Conservation (phyloP, 192 early-diverging fungal genomes). For the Neocallimastix lanati region DNA sequence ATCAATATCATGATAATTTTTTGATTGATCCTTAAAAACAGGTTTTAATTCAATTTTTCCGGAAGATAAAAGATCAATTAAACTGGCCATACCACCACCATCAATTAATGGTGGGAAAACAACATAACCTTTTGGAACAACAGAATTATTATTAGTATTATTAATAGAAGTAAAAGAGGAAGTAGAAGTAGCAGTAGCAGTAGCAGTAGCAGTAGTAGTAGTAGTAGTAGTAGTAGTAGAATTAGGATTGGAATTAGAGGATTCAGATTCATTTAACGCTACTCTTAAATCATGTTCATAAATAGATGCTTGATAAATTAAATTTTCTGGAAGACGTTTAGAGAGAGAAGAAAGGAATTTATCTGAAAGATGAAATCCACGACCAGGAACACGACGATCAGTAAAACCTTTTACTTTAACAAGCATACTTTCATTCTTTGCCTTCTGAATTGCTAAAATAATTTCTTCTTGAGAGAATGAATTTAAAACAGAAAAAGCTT, state of each 20-base stretch:
- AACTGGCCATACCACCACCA: not conserved
- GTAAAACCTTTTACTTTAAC: not conserved
- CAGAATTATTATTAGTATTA: too few species aligned
- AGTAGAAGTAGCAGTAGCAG: too few species aligned
- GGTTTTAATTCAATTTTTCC: not conserved
- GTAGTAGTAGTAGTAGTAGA: too few species aligned
- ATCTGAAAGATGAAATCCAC: not conserved
- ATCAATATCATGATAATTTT: not conserved
- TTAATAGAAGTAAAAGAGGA: too few species aligned
- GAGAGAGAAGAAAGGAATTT: not conserved
- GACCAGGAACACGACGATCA: not conserved
- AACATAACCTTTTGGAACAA: not conserved
- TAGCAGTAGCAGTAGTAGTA: too few species aligned
- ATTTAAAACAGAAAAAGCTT: not conserved
- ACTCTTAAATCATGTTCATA: not conserved
- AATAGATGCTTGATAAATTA: not conserved
- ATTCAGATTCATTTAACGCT: not conserved
- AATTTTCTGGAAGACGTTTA: not conserved
- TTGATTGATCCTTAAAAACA: not conserved
- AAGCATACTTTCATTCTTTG: not conserved
- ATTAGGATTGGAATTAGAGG: not conserved
- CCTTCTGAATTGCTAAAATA: not conserved
- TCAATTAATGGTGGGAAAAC: not conserved
- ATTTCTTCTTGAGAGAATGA: not conserved
- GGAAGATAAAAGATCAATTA: not conserved